Base-by-base conservation (phyloP, 2,329 filamentous ascomycete species). In the Fusarium begoniae region DNA sequence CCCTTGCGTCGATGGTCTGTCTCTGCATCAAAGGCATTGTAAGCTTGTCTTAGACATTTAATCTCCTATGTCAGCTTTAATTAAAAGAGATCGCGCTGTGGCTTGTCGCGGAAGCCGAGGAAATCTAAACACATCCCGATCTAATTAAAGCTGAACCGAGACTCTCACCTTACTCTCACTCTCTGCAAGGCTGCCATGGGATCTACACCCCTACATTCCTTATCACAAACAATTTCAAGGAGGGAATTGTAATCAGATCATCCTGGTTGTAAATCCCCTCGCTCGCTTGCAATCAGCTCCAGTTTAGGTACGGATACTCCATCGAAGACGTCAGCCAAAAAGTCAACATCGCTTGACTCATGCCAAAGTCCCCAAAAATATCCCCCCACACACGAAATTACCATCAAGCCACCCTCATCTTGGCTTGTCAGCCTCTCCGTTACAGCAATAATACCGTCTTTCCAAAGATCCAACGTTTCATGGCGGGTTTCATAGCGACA, bases 1-100 rank as follows among this genome's bases (percentile, higher is more conserved):
- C 47, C 48, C 43, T 69, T 69, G 35, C 55, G 40, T 44, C 51
- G 20, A 44, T 66, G 37, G 24, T 22, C 24, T 24, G 41, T 64
- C 41, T 66, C 32, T 53, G 22, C 22, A 54, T 62, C 55, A 68
- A 68, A 44, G 26, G 24, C 37, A 69, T 69, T 63, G 37, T 69
- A 15, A 55, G 30, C 47, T 44, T 63, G 58, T 69, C 65, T 55
- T 32, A 47, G 65, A 69, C 57, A 69, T 6, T 44, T 24, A 28
- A 55, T 69, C 37, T 50, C 43, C 44, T n/a, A 47, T 63, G 41
- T 66, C 48, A 69, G 48, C 56, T 38, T 28, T 47, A 50, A 69
- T 69, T 35, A 50, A 69, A 40, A 40, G 48, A 43, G 40, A 30
- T 47, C 18, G n/a, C 41, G 53, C 47, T 24, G 56, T 63, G 64